Evolutionary conservation across 1,139 yeast species (phyloP).

Genomic region (Scheffersomyces quercinus): DNA sequence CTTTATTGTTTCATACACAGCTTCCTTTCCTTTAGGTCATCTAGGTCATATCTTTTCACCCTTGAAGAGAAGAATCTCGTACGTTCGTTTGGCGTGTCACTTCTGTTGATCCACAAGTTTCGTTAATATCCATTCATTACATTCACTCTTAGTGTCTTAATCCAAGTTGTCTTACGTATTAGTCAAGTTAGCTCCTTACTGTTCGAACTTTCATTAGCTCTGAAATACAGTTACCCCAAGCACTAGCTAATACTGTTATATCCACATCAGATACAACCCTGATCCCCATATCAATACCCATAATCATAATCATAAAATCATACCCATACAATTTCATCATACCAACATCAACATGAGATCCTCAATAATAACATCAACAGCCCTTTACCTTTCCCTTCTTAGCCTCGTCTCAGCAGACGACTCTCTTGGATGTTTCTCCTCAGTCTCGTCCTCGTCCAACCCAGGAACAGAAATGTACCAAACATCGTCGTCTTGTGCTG

Average conservation of each 20-base stretch:
- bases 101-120: no score
- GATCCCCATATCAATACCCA: no score
- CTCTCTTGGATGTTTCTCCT: constrained; percentile 36
- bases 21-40: no score
- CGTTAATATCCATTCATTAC: no score
- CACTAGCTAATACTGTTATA: background rate
- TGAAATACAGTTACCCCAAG: background rate
- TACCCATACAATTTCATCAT: background rate
- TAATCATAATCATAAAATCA: background rate
- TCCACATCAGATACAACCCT: background rate
- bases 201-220: no score
- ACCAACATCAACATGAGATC: background rate
- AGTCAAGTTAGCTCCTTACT: no score
- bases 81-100: no score
- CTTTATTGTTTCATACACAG: no score
- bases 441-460: constrained; percentile 28
- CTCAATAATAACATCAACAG: background rate
- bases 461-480: constrained; percentile 47
- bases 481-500: constrained; percentile 49
- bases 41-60: no score
- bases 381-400: background rate
- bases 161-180: no score
- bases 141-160: no score
- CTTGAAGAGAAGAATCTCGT: no score
- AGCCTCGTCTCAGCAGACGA: background rate